A percentile compares a stretch with the other conserved stretches of the same genome.
Evolutionary conservation across 345 rosid species (phyloP).

Genomic region (Eucalyptus albens): DNA sequence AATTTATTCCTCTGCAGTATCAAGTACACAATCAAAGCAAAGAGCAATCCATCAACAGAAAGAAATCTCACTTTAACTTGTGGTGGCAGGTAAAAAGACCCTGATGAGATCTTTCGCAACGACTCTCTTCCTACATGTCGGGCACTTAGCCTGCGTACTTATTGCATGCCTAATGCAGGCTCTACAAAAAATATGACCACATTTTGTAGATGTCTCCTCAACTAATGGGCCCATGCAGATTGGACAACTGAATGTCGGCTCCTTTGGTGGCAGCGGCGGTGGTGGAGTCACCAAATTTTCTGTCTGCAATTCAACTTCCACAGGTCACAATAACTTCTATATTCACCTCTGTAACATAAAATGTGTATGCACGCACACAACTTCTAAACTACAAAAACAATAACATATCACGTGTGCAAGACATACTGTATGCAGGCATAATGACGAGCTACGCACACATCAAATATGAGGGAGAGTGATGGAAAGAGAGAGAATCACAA

Average conservation of each 20-base stretch:
- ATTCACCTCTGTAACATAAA: neutral
- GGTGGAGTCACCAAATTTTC: conserved; percentile 2
- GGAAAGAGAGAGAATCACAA: neutral
- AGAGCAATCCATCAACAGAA: neutral
- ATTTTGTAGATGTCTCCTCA: conserved; percentile 75
- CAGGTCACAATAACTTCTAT: neutral
- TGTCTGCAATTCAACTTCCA: conserved; percentile 8
- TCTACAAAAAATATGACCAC: conserved; percentile 96
- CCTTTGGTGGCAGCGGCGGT: conserved; percentile 38
- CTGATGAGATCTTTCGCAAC: conserved; percentile 56
- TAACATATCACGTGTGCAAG: neutral
- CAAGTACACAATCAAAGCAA: neutral
- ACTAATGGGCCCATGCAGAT: conserved; percentile 74
- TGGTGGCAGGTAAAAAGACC: conserved; percentile 77
- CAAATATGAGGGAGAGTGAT: neutral
- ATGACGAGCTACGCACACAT: neutral
- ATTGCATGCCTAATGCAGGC: conserved; percentile 57
- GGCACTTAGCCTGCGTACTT: conserved; percentile 56
- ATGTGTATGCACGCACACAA: neutral
- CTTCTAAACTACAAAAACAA: neutral
- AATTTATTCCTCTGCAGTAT: neutral
- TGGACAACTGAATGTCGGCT: conserved; percentile 76
- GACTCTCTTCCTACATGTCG: conserved; percentile 78
- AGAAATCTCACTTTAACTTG: conserved; percentile 11
- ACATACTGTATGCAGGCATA: neutral